Evolutionary conservation across 2,329 filamentous ascomycete genomes (phyloP), one percentile per base, ranked within the genome.

Genomic region (Fusarium kyushuense): DNA sequence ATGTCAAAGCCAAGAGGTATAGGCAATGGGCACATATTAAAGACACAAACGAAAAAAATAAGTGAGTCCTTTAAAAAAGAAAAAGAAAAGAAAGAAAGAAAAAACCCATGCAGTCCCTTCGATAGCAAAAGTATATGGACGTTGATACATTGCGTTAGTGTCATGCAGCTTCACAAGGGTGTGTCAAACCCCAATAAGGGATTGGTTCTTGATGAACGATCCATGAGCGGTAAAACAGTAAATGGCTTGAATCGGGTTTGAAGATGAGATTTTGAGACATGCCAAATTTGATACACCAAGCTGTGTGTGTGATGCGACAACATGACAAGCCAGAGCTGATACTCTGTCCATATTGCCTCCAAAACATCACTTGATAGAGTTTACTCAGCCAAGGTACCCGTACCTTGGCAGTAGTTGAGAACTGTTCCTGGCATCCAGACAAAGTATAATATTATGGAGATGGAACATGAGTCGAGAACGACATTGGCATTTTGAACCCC

Each of bases 91-190:
- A 25, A 25, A 25, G 25, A 25, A 7, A 25, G 25, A 25, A 25
- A 7, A 25, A 25, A 25, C 5, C 19, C n/a, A 33, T 36, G 32
- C 33, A 45, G 21, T 57, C 36, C 13, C 23, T 35, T 41, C 43
- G 27, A 64, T 45, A 46, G 52, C 19, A 58, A 58, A 62, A 32
- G 58, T 58, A 42, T 32, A 47, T 59, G 19, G 41, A 48, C 43
- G 54, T 65, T 61, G 32, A 61, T 61, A 58, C 51, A 60, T 42
- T 69, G 70, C 67, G 71, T 70, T 72, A 72, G 70, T 46, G 49
- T 43, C 60, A 72, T 69, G 67, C 67, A 69, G 43, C 67, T 49
- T 43, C 54, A 54, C 67, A 66, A 63, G 69, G 69, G 69, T 40
- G 45, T 66, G 62, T 53, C 48, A 67, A 52, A 64, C 33, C 12